Conservation (phyloP, 148 eudicot genomes). For the Chenopodium berlandieri region DNA sequence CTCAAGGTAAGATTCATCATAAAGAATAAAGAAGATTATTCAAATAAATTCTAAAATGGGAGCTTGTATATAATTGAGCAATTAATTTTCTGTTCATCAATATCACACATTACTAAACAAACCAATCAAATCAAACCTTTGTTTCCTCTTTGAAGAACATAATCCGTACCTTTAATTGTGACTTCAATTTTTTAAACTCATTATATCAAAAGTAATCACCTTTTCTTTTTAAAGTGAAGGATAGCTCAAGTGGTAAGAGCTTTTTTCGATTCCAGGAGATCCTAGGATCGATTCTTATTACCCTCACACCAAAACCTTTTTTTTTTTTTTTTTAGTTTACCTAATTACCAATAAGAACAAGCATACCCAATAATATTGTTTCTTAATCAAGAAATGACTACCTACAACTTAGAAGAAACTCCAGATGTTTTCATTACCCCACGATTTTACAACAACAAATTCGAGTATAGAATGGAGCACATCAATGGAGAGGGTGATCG, state of each 20-base stretch:
- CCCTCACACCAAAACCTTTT: neutral
- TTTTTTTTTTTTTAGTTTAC: neutral
- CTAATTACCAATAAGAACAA: neutral
- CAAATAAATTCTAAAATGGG: neutral
- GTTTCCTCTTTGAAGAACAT: too few relatives aligned
- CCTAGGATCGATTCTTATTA: too few relatives aligned
- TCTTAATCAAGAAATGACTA: neutral
- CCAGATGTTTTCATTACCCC: slow-evolving; percentile 18
- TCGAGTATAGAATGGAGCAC: slow-evolving; percentile 19
- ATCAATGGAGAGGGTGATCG: neutral
- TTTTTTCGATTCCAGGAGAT: too few relatives aligned
- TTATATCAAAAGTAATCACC: too few relatives aligned
- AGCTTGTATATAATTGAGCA: neutral
- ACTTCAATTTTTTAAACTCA: too few relatives aligned
- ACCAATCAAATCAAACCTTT: too few relatives aligned
- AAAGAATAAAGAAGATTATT: neutral
- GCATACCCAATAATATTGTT: neutral
- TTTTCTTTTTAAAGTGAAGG: neutral
- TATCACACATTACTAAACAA: too few relatives aligned
- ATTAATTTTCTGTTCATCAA: too few relatives aligned
- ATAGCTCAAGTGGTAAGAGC: too few relatives aligned
- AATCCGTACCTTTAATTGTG: too few relatives aligned
- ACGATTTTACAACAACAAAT: neutral
- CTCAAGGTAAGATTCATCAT: neutral
- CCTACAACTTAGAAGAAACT: slow-evolving; percentile 21